Base-by-base conservation (phyloP, 441 rosid species). In the Populus tomentosa region DNA sequence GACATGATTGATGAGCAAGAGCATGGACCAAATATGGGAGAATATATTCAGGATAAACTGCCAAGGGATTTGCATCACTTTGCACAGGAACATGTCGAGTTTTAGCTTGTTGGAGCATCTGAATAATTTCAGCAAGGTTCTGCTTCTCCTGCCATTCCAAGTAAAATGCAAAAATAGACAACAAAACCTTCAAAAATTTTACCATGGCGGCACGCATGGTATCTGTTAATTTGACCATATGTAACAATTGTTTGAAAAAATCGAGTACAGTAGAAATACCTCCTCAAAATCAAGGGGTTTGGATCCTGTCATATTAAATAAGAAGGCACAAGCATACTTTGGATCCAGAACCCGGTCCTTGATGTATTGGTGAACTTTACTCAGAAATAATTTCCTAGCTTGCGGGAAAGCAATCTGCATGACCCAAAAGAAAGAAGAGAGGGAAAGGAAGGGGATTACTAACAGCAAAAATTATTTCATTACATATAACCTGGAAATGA, bases 1-100 rank as follows among this genome's bases (percentile, higher is more conserved):
- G 98, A 84, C 97, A 95, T 78, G 89, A 93, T 78, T 84, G 90
- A 88, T 94, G 98, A 42, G 99, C 98, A 80, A 97, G 92, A 74
- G 85, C 82, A 80, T 97, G 98, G 80, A 97, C 92, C 85, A 89
- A 77, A 80, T 90, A 90, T 5, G 98, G 88, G n/a, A 94, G 90
- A 75, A 95, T 85, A 80, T 85, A 77, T 74, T 97, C 94, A 59
- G 98, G 95, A 86, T 89, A 87, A 61, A 82, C 83, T 66, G 84
- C 73, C 18, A 76, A 84, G 66, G 91, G 75, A 86, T 83, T 90
- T 67, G 89, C 80, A 88, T 95, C 98, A 87, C 88, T 80, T 77
- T 89, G 98, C 75, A 85, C 50, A 65, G 97, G 79, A 42, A 85
- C 87, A 79, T 92, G 95, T 61, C 98, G 90, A 53, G 87, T 91